These are phyloP conservation scores for Conringia planisiliqua DNA, from an alignment of 345 rosid species.

Conservation along the genomic window DNA sequence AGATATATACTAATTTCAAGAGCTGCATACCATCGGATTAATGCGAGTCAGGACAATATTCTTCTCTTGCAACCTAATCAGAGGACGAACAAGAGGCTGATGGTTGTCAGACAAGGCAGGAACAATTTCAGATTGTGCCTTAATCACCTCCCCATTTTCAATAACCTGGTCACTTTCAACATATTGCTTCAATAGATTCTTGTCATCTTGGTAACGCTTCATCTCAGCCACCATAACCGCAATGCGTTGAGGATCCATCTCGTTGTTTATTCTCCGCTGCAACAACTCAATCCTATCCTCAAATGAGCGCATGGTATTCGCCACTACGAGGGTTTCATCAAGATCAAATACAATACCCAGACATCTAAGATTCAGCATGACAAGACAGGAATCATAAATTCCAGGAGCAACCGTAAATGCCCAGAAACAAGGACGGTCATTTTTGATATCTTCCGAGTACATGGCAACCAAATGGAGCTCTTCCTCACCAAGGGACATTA, in stretches of 20 bases:
- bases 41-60: slow-evolving; percentile 94
- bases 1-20: neutral
- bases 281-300: slow-evolving; percentile 87
- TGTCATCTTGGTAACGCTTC: slow-evolving; percentile 92
- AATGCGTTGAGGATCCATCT: slow-evolving; percentile 71
- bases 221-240: slow-evolving; percentile 75
- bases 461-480: slow-evolving; percentile 98
- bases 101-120: slow-evolving; percentile 79
- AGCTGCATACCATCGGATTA: slow-evolving; percentile 74
- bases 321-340: slow-evolving; percentile 95
- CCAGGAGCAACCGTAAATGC: slow-evolving; percentile 71
- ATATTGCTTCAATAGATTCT: slow-evolving; percentile 84
- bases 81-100: slow-evolving; percentile 73
- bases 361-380: slow-evolving; percentile 91
- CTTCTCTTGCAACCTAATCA: slow-evolving; percentile 82
- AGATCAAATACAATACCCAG: slow-evolving; percentile 98
- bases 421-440: slow-evolving; percentile 80
- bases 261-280: slow-evolving; percentile 66
- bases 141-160: slow-evolving; percentile 87
- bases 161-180: slow-evolving; percentile 86
- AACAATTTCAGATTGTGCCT: slow-evolving; percentile 69
- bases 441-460: slow-evolving; percentile 52
- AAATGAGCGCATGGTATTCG: slow-evolving; percentile 93
- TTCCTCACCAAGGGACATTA: slow-evolving; percentile 63
- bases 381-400: slow-evolving; percentile 73